phyloP scores from a whole-genome alignment of 164 flowering plant species.

The Kingdonia uniflora region DNA sequence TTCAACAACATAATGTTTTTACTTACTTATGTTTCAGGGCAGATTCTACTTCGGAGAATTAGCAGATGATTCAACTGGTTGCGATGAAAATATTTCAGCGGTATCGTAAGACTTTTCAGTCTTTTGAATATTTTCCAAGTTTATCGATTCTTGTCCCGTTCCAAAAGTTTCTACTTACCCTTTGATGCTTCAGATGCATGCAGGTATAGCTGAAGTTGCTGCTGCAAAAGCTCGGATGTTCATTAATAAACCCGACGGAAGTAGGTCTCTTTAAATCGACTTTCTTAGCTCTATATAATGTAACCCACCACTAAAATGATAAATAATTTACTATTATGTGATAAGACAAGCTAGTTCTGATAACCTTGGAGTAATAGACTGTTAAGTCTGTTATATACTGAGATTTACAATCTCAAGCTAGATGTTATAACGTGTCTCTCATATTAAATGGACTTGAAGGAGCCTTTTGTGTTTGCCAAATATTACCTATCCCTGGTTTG shows the following conservation, averaged over 20 bases:
- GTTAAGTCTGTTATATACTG: too few species aligned
- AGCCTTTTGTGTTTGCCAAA: too few species aligned
- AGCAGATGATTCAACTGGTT: slow-evolving; percentile 47
- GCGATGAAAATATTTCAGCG: slow-evolving; percentile 55
- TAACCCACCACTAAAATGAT: too few species aligned
- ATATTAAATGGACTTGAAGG: too few species aligned
- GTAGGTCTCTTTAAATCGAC: slow-evolving; percentile 29
- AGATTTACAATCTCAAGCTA: too few species aligned
- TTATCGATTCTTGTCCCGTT: neutral
- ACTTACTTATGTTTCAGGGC: slow-evolving; percentile 43
- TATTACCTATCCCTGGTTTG: too few species aligned
- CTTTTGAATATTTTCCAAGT: neutral
- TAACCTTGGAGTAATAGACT: too few species aligned
- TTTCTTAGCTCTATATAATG: neutral
- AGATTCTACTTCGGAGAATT: slow-evolving; percentile 89
- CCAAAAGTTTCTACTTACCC: slow-evolving; percentile 7
- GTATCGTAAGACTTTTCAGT: slow-evolving; percentile 26
- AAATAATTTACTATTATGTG: too few species aligned
- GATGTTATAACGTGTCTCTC: too few species aligned
- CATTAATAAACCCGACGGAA: slow-evolving; percentile 95
- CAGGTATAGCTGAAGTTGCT: slow-evolving; percentile 93
- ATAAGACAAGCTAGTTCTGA: too few species aligned
- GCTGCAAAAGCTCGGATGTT: slow-evolving; percentile 99
- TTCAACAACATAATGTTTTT: neutral
- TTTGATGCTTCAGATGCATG: slow-evolving; percentile 59